phyloP scores from a whole-genome alignment of 2,329 filamentous ascomycete genomes.

The Westerdykella aurantiaca region DNA sequence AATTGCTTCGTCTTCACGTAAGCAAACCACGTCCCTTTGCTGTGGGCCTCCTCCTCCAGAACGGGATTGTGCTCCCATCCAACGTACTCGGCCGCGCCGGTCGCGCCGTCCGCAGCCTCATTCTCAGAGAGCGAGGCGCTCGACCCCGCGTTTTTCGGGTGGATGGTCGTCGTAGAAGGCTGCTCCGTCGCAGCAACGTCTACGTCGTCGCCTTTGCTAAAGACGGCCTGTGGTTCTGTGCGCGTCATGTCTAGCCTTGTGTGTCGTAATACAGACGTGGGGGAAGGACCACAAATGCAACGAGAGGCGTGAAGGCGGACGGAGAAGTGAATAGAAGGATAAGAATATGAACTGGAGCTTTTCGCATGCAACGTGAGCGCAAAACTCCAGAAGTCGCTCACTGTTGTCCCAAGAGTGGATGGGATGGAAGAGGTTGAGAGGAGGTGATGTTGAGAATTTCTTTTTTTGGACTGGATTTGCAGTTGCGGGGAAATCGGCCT shows the following conservation, averaged over 20 bases:
- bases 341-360: conserved; percentile 25
- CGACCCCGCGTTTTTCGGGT: conserved; percentile 14
- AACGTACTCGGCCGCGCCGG: conserved; percentile 7
- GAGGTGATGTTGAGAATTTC: no score
- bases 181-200: conserved; percentile 10
- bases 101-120: conserved; percentile 11
- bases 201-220: conserved; percentile 14
- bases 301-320: neutral
- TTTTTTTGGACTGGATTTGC: no score
- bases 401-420: conserved; percentile 5
- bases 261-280: neutral
- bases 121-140: conserved; percentile 21
- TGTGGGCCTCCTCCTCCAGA: conserved; percentile 34
- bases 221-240: conserved; percentile 1
- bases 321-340: neutral
- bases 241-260: conserved; percentile 6
- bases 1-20: conserved; percentile 84
- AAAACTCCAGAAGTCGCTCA: conserved; percentile 42
- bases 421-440: neutral
- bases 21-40: conserved; percentile 49
- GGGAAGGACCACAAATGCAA: neutral
- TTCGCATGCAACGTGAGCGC: conserved; percentile 33
- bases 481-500: no score
- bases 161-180: conserved; percentile 11
- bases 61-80: conserved; percentile 12